A percentile compares a stretch with the other conserved stretches of the same genome.
Evolutionary conservation across 2,329 filamentous ascomycete species (phyloP).

Genomic region (Botrytis byssoidea): DNA sequence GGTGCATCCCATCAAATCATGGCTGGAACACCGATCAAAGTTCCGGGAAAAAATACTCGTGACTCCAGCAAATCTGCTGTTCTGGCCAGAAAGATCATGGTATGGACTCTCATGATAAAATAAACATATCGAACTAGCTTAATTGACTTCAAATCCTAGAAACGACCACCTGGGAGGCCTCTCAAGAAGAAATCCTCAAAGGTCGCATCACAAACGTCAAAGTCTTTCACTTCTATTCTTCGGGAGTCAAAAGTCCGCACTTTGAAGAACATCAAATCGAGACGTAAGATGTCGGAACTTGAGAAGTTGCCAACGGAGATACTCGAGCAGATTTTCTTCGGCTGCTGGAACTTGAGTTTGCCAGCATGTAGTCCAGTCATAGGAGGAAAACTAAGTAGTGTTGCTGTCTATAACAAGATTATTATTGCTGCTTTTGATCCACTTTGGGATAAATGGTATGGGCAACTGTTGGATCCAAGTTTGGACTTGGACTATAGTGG

Average conservation of each 20-base stretch:
- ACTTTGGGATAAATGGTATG: constrained; percentile 31
- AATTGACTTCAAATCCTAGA: constrained; percentile 22
- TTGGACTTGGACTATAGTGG: neutral
- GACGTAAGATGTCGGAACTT: constrained; percentile 33
- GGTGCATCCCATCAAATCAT: constrained; percentile 20
- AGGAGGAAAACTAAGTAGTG: constrained; percentile 35
- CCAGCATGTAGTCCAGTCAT: constrained; percentile 37
- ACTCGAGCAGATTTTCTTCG: constrained; percentile 35
- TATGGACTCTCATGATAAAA: constrained; percentile 20
- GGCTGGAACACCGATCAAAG: constrained; percentile 36
- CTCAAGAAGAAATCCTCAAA: constrained; percentile 22
- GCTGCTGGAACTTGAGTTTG: constrained; percentile 35
- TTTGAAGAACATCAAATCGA: constrained; percentile 35
- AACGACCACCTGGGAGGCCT: constrained; percentile 27
- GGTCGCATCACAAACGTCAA: neutral
- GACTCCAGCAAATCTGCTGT: constrained; percentile 29
- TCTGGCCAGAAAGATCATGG: constrained; percentile 30
- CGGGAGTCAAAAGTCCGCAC: constrained; percentile 24
- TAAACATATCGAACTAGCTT: neutral
- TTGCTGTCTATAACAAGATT: constrained; percentile 30
- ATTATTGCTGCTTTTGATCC: constrained; percentile 33
- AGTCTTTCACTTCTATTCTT: neutral
- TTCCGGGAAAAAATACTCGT: constrained; percentile 36
- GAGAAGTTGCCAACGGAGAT: constrained; percentile 38
- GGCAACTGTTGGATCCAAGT: neutral